A percentile compares a stretch with the other conserved stretches of the same genome.
phyloP scores from a whole-genome alignment of 179 eudicot genomes.

The Sideroxylon spinosum region DNA sequence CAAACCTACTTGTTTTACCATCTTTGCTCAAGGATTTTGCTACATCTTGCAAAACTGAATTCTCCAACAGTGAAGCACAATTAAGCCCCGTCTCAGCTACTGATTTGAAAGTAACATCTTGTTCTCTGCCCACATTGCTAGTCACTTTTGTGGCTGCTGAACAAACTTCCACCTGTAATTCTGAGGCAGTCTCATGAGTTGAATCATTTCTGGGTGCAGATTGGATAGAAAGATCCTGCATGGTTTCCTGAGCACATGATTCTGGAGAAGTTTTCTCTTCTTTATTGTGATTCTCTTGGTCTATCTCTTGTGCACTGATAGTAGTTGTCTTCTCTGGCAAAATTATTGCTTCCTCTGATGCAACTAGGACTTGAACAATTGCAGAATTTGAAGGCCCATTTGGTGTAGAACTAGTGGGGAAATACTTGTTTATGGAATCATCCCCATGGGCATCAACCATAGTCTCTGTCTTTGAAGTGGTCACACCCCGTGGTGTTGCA shows the following conservation, averaged over 20 bases:
- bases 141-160: constrained; percentile 23
- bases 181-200: constrained; percentile 25
- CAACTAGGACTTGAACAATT: constrained; percentile 17
- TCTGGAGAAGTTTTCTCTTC: constrained; percentile 31
- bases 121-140: constrained; percentile 24
- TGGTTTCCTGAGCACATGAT: constrained; percentile 22
- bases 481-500: constrained; percentile 25
- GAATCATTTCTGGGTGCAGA: constrained; percentile 27
- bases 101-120: constrained; percentile 16
- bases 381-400: constrained; percentile 28
- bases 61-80: constrained; percentile 18
- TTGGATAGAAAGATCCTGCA: constrained; percentile 24
- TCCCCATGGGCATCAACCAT: constrained; percentile 18
- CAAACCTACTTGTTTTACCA: constrained; percentile 22
- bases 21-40: constrained; percentile 20
- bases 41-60: constrained; percentile 15
- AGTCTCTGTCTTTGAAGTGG: constrained; percentile 29
- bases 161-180: constrained; percentile 28
- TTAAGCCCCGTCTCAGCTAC: constrained; percentile 20
- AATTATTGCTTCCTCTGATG: constrained; percentile 21
- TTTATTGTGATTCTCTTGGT: constrained; percentile 19
- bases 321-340: constrained; percentile 24
- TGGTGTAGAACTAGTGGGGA: constrained; percentile 19
- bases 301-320: constrained; percentile 19
- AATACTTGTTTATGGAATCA: constrained; percentile 17